Evolutionary conservation across 2,329 filamentous ascomycete genomes (phyloP).

Genomic region (Talaromyces sp.): DNA sequence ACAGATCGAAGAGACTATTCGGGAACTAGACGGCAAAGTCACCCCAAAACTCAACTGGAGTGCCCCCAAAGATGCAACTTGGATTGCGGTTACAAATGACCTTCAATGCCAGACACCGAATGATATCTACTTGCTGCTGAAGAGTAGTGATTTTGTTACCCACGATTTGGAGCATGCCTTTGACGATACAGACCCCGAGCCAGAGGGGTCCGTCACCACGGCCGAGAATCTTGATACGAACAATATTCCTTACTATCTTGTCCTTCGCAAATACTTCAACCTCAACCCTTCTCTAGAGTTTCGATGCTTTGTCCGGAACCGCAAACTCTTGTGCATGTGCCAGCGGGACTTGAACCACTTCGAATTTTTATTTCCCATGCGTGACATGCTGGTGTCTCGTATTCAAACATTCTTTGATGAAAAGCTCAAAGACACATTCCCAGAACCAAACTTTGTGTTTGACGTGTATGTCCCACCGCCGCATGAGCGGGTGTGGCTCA

Average conservation of each 20-base stretch:
- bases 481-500: slow-evolving; percentile 71
- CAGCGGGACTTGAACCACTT: slow-evolving; percentile 91
- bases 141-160: slow-evolving; percentile 89
- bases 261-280: slow-evolving; percentile 81
- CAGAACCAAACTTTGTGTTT: slow-evolving; percentile 78
- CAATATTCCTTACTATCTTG: slow-evolving; percentile 68
- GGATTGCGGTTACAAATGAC: slow-evolving; percentile 82
- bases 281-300: slow-evolving; percentile 92
- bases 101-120: slow-evolving; percentile 85
- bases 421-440: slow-evolving; percentile 69
- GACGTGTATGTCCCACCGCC: slow-evolving; percentile 83
- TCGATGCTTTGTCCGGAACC: slow-evolving; percentile 84
- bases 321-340: slow-evolving; percentile 72
- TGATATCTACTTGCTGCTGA: slow-evolving; percentile 89
- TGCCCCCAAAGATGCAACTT: slow-evolving; percentile 89
- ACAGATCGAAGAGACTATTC: slow-evolving; percentile 69
- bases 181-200: slow-evolving; percentile 58
- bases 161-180: slow-evolving; percentile 94
- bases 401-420: slow-evolving; percentile 74
- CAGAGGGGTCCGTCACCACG: slow-evolving; percentile 25
- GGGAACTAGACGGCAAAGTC: slow-evolving; percentile 76
- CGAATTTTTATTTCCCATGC: slow-evolving; percentile 68
- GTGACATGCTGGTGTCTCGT: slow-evolving; percentile 59
- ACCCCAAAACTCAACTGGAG: slow-evolving; percentile 97
- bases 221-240: slow-evolving; percentile 15